A percentile compares a stretch with the other conserved stretches of the same genome.
Conservation (phyloP, 2,329 filamentous ascomycete genomes). For the Fusarium verticillioides region DNA sequence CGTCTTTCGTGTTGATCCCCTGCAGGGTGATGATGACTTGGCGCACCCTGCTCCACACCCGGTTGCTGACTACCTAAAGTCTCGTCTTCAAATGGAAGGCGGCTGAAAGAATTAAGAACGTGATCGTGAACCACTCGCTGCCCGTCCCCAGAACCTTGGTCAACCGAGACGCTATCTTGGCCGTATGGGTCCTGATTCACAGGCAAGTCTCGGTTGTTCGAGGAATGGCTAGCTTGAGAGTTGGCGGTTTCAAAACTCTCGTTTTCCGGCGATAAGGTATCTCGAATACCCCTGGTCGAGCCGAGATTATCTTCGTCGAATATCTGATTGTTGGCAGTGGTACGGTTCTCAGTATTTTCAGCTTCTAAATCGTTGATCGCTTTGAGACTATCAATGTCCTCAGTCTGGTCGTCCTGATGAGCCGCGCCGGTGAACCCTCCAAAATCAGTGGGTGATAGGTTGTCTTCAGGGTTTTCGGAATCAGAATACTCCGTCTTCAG, state of each 20-base stretch:
- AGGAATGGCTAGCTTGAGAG: neutral
- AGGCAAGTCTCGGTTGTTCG: neutral
- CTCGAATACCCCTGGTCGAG: neutral
- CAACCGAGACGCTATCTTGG: conserved; percentile 1
- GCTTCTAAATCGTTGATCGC: neutral
- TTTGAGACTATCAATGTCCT: neutral
- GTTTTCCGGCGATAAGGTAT: neutral
- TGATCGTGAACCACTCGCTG: neutral
- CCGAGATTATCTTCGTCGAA: neutral
- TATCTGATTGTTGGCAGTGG: neutral
- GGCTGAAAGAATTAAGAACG: neutral
- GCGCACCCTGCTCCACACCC: neutral
- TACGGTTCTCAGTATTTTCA: neutral
- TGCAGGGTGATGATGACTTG: neutral
- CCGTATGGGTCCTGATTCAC: neutral
- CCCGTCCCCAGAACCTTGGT: neutral
- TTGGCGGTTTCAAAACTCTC: conserved; percentile 8
- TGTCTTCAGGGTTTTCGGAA: neutral
- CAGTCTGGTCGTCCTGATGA: neutral
- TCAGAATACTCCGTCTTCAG: neutral
- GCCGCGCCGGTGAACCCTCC: neutral
- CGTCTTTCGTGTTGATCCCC: neutral
- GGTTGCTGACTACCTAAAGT: neutral
- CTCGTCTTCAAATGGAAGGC: neutral
- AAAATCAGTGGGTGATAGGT: neutral